Percentiles rank a stretch among this genome's conserved stretches.
These are phyloP conservation scores for Pythium biforme DNA, from an alignment of 352 stramenopile genomes.

Conservation along the genomic window DNA sequence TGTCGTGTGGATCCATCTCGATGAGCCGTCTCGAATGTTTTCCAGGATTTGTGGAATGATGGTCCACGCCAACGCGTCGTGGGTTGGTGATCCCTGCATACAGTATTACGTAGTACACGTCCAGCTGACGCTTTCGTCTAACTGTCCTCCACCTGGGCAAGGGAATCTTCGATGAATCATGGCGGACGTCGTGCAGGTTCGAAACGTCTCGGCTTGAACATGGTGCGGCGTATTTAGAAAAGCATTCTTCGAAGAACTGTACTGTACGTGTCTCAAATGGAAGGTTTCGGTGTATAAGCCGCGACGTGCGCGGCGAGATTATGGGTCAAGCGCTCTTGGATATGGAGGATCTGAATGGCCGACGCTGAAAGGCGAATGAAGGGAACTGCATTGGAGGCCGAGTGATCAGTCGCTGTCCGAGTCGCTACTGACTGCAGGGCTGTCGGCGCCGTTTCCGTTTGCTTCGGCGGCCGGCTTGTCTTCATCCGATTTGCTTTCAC, in stretches of 20 bases:
- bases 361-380: background rate
- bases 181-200: background rate
- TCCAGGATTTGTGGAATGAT: too few relatives aligned
- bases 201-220: background rate
- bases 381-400: background rate
- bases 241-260: background rate
- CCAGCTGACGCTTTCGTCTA: background rate
- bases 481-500: slow-evolving; percentile 44
- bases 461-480: slow-evolving; percentile 12
- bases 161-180: background rate
- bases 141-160: background rate
- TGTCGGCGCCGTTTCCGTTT: slow-evolving; percentile 41
- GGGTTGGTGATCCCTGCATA: too few relatives aligned
- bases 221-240: too few relatives aligned
- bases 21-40: too few relatives aligned
- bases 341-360: too few relatives aligned
- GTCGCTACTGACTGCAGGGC: slow-evolving; percentile 63
- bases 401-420: slow-evolving; percentile 55
- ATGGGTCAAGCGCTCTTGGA: background rate
- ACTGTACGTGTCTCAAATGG: background rate
- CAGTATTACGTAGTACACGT: background rate
- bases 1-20: too few relatives aligned
- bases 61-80: too few relatives aligned
- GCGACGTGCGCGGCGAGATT: background rate
- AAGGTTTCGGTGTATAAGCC: background rate